Conservation (phyloP, 2,329 filamentous ascomycete species). For the Tolypocladium cylindrosporum region DNA sequence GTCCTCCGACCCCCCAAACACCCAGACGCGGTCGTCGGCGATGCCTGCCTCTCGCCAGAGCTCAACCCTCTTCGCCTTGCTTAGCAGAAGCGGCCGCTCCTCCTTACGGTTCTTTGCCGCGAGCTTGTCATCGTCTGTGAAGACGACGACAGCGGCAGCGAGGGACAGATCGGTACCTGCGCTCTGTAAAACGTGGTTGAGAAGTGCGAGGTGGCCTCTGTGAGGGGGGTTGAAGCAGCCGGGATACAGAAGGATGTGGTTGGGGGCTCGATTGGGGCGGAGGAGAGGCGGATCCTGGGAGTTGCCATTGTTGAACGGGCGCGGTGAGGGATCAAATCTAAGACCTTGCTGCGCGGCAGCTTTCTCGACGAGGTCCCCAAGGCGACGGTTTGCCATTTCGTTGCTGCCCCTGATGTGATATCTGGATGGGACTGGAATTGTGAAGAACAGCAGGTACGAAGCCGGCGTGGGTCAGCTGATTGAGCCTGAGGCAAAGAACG, state of each 20-base stretch:
- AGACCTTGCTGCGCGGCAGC: slow-evolving; percentile 1
- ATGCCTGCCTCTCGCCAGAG: slow-evolving; percentile 13
- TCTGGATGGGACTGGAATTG: no score
- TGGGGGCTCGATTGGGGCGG: slow-evolving; percentile 1
- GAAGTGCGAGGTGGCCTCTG: slow-evolving; percentile 20
- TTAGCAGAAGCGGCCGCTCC: slow-evolving; percentile 6
- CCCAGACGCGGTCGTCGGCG: slow-evolving; percentile 13
- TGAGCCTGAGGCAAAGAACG: no score
- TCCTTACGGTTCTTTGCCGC: slow-evolving; percentile 10
- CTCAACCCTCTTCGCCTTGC: slow-evolving; percentile 9
- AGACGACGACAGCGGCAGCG: slow-evolving; percentile 19
- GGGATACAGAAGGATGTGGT: slow-evolving; percentile 22
- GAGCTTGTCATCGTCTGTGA: slow-evolving; percentile 14
- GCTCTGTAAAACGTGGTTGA: slow-evolving; percentile 17
- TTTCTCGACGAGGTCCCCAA: not conserved
- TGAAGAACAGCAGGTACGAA: no score
- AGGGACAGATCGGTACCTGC: slow-evolving; percentile 17
- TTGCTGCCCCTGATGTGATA: not conserved
- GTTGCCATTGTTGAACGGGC: not conserved
- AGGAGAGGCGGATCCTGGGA: not conserved
- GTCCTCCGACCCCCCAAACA: slow-evolving; percentile 9
- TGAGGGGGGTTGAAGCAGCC: slow-evolving; percentile 29
- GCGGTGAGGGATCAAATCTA: not conserved
- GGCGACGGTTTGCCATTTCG: not conserved
- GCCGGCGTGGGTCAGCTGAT: no score